Base-by-base conservation (phyloP, 2,329 filamentous ascomycete genomes). In the Fusarium guadeloupense region DNA sequence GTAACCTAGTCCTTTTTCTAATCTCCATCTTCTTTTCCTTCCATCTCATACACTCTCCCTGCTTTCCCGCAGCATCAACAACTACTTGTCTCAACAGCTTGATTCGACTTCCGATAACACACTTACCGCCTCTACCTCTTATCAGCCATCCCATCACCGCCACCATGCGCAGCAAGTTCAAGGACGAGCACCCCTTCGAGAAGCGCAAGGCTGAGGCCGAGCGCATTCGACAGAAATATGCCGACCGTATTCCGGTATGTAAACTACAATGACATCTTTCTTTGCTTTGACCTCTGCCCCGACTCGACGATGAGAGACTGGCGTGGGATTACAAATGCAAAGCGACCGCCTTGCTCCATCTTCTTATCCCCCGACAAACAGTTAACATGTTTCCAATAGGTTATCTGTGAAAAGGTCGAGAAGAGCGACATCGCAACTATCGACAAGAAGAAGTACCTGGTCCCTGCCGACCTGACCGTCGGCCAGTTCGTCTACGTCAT, bases 131-230 rank as follows among this genome's bases (percentile, higher is more conserved):
- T 53, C 49, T 43, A 41, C 51, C 20, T 40, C 40, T 56, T 48
- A 63, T 62, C 58, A 41, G 31, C 52, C 43, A 61, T 39, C 69
- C 51, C 44, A 62, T 40, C 69, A 76, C 77, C 76, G 75, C 75
- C 84, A 92, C 75, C 69, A 97, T 97, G 93, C 91, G 93, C 77
- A 96, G 92, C 85, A 98, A 98, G 88, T 99, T 99, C 82, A 99
- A 99, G 93, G 95, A 99, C 89, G 95, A 98, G 88, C 95, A 98
- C 80, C 93, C 92, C 72, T 98, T 98, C 78, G 95, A 98, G 90
- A 99, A 99, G 92, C 93, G 95, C 83, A 97, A 98, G 92, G 95
- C 95, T 68, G 95, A 99, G 83, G 95, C 95, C 77, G 95, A 99
- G 85, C 93, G 95, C 79, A 97, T 97, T 78, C 93, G 95, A 70